Percentiles rank a stretch among this genome's conserved stretches.
Evolutionary conservation across 2,329 filamentous ascomycete species (phyloP).

Genomic region (Colletotrichum filicis): DNA sequence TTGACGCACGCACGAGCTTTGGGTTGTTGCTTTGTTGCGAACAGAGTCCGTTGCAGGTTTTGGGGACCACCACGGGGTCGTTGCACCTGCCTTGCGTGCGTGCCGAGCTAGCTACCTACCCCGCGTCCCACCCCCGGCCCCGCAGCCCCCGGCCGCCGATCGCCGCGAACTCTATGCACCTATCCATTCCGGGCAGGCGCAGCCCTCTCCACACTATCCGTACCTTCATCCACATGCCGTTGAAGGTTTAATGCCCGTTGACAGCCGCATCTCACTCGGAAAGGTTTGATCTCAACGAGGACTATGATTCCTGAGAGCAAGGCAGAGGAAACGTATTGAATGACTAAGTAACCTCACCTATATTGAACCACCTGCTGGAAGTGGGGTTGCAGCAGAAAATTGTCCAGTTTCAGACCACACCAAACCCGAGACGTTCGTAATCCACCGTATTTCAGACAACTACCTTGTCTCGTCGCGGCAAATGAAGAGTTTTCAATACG

Average conservation of each 20-base stretch:
- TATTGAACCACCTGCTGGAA: not conserved
- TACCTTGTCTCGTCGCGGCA: not conserved
- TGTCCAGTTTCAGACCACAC: not conserved
- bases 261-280: not conserved
- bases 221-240: not conserved
- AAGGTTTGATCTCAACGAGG: not conserved
- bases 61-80: not conserved
- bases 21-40: not conserved
- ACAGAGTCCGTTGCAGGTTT: constrained; percentile 20
- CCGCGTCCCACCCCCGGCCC: constrained; percentile 23
- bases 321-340: not conserved
- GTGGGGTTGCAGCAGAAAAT: not conserved
- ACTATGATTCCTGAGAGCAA: not conserved
- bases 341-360: not conserved
- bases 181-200: not conserved
- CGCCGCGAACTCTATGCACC: constrained; percentile 13
- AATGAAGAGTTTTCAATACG: not conserved
- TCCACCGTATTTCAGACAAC: not conserved
- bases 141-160: constrained; percentile 23
- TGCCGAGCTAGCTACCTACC: constrained; percentile 30
- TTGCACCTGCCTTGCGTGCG: constrained; percentile 1
- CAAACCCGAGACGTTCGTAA: not conserved
- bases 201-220: not conserved
- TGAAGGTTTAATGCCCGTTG: not conserved
- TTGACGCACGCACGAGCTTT: constrained; percentile 20